Percentiles rank a stretch among this genome's conserved stretches.
Conservation (phyloP, 2,329 filamentous ascomycete genomes). For the Hymenoscyphus scutula region DNA sequence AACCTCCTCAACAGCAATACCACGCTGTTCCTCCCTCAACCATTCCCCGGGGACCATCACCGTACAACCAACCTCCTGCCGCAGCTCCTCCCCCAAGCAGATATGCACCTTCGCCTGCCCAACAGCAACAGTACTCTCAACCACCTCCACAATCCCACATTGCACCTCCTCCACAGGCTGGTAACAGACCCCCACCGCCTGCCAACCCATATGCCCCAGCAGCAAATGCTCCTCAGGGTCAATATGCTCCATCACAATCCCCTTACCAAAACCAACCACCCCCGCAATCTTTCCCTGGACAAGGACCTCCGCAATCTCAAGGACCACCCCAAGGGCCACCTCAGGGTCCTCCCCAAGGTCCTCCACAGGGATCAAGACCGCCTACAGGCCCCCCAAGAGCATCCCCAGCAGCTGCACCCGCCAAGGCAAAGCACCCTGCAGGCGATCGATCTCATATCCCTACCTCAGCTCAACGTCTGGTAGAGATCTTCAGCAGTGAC, state of each 20-base stretch:
- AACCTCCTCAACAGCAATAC: slow-evolving; percentile 41
- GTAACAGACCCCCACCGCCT: slow-evolving; percentile 46
- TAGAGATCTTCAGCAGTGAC: slow-evolving; percentile 76
- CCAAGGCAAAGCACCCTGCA: slow-evolving; percentile 68
- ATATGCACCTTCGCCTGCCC: slow-evolving; percentile 67
- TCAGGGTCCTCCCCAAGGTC: slow-evolving; percentile 36
- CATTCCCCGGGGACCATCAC: slow-evolving; percentile 73
- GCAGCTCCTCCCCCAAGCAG: slow-evolving; percentile 68
- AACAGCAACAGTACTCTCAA: slow-evolving; percentile 51
- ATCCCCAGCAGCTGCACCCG: slow-evolving; percentile 44
- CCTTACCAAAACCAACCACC: slow-evolving; percentile 38
- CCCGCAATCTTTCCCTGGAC: slow-evolving; percentile 42
- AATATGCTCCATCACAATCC: slow-evolving; percentile 60
- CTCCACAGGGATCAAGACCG: slow-evolving; percentile 41
- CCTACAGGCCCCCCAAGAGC: slow-evolving; percentile 42
- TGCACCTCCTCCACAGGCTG: slow-evolving; percentile 42
- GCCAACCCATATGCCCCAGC: slow-evolving; percentile 45
- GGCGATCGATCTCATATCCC: slow-evolving; percentile 93
- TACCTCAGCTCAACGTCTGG: slow-evolving; percentile 69
- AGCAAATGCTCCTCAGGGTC: slow-evolving; percentile 46
- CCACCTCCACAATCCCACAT: slow-evolving; percentile 40
- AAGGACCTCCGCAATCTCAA: slow-evolving; percentile 38
- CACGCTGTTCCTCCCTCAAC: slow-evolving; percentile 48
- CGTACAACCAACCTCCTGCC: slow-evolving; percentile 78
- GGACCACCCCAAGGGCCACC: slow-evolving; percentile 46